Conservation (phyloP, 176 grass and related monocot genomes). For the Calamus simplicifolius region DNA sequence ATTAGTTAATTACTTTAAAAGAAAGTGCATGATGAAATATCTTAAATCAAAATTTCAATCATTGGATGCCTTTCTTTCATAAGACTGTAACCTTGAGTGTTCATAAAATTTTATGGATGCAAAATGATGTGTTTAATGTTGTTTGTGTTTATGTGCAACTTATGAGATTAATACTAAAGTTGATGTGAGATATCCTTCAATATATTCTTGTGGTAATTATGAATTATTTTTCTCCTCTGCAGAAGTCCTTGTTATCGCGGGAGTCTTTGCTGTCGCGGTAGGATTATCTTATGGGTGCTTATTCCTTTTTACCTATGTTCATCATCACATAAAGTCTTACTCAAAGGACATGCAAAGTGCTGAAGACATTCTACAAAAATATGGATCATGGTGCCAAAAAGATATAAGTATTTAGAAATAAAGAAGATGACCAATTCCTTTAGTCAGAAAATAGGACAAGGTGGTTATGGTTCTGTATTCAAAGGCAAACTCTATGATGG, state of each 20-base stretch:
- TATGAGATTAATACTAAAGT: no score
- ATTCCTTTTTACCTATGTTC: slow-evolving; percentile 4
- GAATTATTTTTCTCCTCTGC: no score
- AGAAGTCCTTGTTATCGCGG: not conserved
- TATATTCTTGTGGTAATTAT: no score
- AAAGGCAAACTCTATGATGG: slow-evolving; percentile 31
- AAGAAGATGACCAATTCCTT: slow-evolving; percentile 45
- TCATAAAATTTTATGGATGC: no score
- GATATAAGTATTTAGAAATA: slow-evolving; percentile 34
- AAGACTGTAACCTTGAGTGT: no score
- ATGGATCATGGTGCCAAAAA: slow-evolving; percentile 15
- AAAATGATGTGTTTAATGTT: no score
- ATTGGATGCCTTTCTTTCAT: no score
- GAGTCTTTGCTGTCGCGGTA: slow-evolving; percentile 15
- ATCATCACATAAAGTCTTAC: slow-evolving; percentile 5
- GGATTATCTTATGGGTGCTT: slow-evolving; percentile 1
- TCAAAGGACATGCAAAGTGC: not conserved
- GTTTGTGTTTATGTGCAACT: no score
- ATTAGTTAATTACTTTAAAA: no score
- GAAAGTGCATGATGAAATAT: no score
- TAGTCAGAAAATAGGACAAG: slow-evolving; percentile 33
- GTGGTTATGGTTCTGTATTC: slow-evolving; percentile 39
- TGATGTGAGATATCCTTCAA: no score
- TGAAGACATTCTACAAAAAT: slow-evolving; percentile 12
- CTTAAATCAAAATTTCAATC: no score